These are phyloP conservation scores for Blumeria hordei DNA, from an alignment of 2,329 filamentous ascomycete species.

Conservation along the genomic window DNA sequence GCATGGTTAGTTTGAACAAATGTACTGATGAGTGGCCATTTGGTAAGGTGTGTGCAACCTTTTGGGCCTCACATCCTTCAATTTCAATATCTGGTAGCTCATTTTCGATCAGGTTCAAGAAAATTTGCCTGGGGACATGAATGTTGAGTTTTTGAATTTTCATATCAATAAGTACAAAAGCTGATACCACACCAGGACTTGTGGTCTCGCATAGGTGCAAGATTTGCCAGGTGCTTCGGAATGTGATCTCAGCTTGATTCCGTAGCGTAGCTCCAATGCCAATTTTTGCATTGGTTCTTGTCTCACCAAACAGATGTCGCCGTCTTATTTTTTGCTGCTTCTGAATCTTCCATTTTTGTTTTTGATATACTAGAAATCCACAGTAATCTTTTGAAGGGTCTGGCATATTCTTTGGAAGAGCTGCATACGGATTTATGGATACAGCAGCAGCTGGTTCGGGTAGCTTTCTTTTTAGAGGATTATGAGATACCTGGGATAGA, in stretches of 20 bases:
- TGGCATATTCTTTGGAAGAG: constrained; percentile 64
- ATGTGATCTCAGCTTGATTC: constrained; percentile 75
- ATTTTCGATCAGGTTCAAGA: constrained; percentile 71
- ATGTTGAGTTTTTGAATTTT: constrained; percentile 78
- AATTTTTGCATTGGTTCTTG: constrained; percentile 37
- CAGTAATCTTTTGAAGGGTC: constrained; percentile 65
- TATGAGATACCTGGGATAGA: constrained; percentile 24
- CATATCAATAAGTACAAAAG: constrained; percentile 77
- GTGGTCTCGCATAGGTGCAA: constrained; percentile 68
- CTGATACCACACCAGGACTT: constrained; percentile 62
- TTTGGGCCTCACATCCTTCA: constrained; percentile 67
- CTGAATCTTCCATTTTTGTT: constrained; percentile 97
- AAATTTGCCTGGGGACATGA: constrained; percentile 71
- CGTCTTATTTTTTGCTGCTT: constrained; percentile 68
- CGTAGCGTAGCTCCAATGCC: constrained; percentile 53
- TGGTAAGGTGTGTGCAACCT: constrained; percentile 77
- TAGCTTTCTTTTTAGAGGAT: constrained; percentile 46
- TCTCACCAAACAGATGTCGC: constrained; percentile 81
- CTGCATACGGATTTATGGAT: constrained; percentile 53
- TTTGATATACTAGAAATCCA: constrained; percentile 80
- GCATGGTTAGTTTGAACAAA: constrained; percentile 78
- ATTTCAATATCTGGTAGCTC: constrained; percentile 78
- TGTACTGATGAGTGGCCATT: constrained; percentile 89
- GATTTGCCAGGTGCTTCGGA: constrained; percentile 86
- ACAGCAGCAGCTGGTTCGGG: constrained; percentile 37